Evolutionary conservation across 2,329 filamentous ascomycete species (phyloP), one percentile per base, ranked within the genome.

Genomic region (Venturia carpophila): DNA sequence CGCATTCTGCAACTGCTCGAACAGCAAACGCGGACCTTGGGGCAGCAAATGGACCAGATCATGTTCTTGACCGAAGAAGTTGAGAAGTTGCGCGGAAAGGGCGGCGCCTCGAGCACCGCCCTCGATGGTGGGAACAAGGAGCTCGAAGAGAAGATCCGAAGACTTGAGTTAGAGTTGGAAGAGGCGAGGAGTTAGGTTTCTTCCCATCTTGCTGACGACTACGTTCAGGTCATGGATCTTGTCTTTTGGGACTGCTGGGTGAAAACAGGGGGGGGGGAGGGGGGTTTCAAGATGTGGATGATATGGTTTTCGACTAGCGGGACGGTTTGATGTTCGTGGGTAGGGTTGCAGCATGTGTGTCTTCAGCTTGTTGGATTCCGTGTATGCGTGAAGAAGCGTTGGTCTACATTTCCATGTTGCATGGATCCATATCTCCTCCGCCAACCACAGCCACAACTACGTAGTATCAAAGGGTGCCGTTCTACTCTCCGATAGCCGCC

Each of bases 31-130:
- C 85, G 84, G 79, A 85, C 91, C 69, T 90, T 96, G 72, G 85
- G 81, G 67, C 81, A 84, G n/a, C 89, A 96, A 77, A 89, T 84
- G 62, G 83, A 89, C 72, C 87, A 92, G 75, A 91, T 95, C 70
- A 82, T 82, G 62, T 80, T 82, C 37, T 78, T 96, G 60, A 84
- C 89, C 2, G 76, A 79, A 39, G 90, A 95, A 75, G 87, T 96
- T 17, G 91, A 94, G 73, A 83, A 84, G 19, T 81, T 97, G 70
- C 96, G 95, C 83, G 63, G 63, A 10, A 64, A 64, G 63, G 60
- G 60, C 10, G 61, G 61, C 24, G 63, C 47, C 30, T 85, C 65
- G 9, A 62, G 67, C 47, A 41, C 27, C n/a, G 60, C 37, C 27
- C 43, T 17, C 13, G 67, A 66, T 52, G 69, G 70, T 11, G 73